Base-by-base conservation (phyloP, 805 yeast genomes). In the Phaffomyces thermotolerans region DNA sequence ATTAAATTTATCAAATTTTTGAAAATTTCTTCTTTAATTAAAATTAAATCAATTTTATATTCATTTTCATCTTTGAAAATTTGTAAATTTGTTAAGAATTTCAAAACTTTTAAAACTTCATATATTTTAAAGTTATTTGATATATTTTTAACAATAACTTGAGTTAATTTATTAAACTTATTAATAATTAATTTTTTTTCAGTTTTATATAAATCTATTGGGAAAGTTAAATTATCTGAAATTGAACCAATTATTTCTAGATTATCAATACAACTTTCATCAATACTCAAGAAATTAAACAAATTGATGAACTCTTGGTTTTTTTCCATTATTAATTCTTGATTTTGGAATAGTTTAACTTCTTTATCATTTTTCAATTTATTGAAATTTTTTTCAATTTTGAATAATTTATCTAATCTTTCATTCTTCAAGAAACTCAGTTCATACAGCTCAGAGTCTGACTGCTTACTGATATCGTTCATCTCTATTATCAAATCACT, bases 401-500 rank as follows among this genome's bases (percentile, higher is more conserved):
- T 43, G 9, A 42, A 33, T 43, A 46, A 37, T 23, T 46, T 51
- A 13, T 36, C 23, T n/a, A 52, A 25, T n/a, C 41, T 42, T 6
- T 40, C 24, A n/a, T 31, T 42, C 15, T 48, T 48, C 29, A 51
- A 33, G 42, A 57, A 57, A 35, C 54, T 49, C 25, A 57, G 34
- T 2, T 49, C 48, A 29, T 57, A 57, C 6, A 57, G 44, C 15
- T 38, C 32, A 8, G 14, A n/a, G 45, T 57, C 62, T 30, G 51
- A 50, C 3, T 5, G 5, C 30, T 50, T 44, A 7, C 55, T 45
- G 2, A 52, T n/a, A 4, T 36, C 41, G 15, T 56, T 46, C 57
- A 56, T 56, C 8, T 43, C 46, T 9, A 53, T 51, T 10, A 57
- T 57, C 36, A 47, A 43, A 36, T 57, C 60, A n/a, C 58, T 59